Evolutionary conservation across 2,329 filamentous ascomycete genomes (phyloP), one percentile per base, ranked within the genome.

Genomic region (Gliomastix tumulicola): DNA sequence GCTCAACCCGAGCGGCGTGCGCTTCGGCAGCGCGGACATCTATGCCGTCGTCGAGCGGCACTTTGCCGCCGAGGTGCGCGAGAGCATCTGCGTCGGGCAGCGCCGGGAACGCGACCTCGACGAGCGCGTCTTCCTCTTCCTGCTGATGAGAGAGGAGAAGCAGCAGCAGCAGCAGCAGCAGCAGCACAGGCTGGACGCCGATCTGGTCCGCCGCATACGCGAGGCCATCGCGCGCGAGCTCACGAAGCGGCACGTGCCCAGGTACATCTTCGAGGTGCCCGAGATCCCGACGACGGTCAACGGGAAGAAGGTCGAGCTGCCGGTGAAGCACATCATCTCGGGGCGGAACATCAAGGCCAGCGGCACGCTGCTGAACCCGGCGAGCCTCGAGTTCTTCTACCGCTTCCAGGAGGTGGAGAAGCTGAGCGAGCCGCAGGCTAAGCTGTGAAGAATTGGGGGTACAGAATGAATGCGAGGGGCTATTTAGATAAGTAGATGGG

Each of bases 271-370:
- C 54, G 79, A 88, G 62, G 86, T 84, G 7, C 80, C 79, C 15
- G 86, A 85, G 47, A 88, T 92, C 53, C 87, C 86, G 79, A 84
- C 80, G 0, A 92, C 86, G 0, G 79, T 92, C 43, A 92, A 90
- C 53, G 60, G 86, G 34, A 92, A 92, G 56, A 92, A 92, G 57
- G 86, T 92, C 5, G 86, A 92, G 55, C 49, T 92, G 36, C 85
- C 85, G 0, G 82, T 92, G 21, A 92, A 92, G 62, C 82, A 86
- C 51, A 92, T 92, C 44, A 80, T 92, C 1, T 87, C 76, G 0
- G 86, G 86, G 0, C 77, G 79, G 47, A 74, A 63, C 18, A 75
- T 92, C 52, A 87, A 83, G 58, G 75, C 84, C 0, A 86, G 81
- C 34, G 84, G 84, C 2, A 90, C 85, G 5, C 58, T 92, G 49